Conservation (phyloP, 2,329 filamentous ascomycete genomes). For the Fusarium torreyae region DNA sequence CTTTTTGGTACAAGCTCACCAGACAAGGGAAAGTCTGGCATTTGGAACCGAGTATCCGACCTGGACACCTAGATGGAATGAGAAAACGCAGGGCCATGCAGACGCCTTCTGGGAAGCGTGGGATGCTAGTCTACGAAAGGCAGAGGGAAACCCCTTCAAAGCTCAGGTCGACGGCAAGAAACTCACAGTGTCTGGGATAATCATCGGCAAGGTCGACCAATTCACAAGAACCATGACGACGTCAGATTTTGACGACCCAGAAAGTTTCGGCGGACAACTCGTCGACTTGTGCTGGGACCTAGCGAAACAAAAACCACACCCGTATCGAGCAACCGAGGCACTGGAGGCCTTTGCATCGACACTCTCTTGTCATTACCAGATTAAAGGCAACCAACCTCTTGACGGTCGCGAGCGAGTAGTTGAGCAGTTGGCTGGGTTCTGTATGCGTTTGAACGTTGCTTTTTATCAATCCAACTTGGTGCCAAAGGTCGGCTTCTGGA, state of each 20-base stretch:
- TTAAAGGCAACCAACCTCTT: not conserved
- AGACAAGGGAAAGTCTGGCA: conserved; percentile 5
- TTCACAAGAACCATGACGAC: conserved; percentile 10
- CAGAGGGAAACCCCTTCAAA: not conserved
- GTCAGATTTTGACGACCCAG: conserved; percentile 1
- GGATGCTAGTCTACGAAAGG: conserved; percentile 21
- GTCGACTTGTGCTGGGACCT: conserved; percentile 13
- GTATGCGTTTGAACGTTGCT: not conserved
- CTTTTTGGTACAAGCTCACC: conserved; percentile 6
- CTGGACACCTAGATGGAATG: conserved; percentile 15
- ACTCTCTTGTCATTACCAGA: not conserved
- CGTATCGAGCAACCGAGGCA: not conserved
- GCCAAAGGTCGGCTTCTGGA: conserved; percentile 6
- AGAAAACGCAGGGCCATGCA: conserved; percentile 4
- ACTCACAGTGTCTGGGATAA: not conserved
- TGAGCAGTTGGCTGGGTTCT: conserved; percentile 17
- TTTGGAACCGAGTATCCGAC: not conserved
- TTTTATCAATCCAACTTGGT: conserved; percentile 9
- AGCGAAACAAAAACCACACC: not conserved
- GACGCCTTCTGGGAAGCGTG: conserved; percentile 26
- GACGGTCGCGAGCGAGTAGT: conserved; percentile 11
- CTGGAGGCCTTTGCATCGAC: conserved; percentile 20
- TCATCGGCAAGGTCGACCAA: conserved; percentile 4
- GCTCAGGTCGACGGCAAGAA: not conserved
- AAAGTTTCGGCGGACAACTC: conserved; percentile 4